Conservation (phyloP, 768 basidiomycete species). For the Vararia minispora region DNA sequence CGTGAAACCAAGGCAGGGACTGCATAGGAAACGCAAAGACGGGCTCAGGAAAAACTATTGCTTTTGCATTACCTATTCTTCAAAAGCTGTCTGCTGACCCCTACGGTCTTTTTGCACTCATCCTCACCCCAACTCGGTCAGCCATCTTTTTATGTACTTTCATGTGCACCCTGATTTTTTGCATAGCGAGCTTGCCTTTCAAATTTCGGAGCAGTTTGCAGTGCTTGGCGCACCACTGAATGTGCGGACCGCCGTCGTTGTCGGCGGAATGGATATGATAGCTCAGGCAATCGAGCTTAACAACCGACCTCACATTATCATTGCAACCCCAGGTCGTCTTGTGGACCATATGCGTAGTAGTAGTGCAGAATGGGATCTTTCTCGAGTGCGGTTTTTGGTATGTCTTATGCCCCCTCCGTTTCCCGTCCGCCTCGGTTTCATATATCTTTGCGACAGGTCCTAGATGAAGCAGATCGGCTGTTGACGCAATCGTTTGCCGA, state of each 20-base stretch:
- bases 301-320: slow-evolving; percentile 81
- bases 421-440: background rate
- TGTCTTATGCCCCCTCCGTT: slow-evolving; percentile 16
- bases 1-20: slow-evolving; percentile 84
- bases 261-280: slow-evolving; percentile 99
- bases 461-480: slow-evolving; percentile 95
- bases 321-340: slow-evolving; percentile 92
- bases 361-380: slow-evolving; percentile 72
- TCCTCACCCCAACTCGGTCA: slow-evolving; percentile 92
- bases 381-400: slow-evolving; percentile 78
- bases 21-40: slow-evolving; percentile 98
- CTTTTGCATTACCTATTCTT: slow-evolving; percentile 91
- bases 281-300: slow-evolving; percentile 79
- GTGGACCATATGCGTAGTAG: slow-evolving; percentile 81
- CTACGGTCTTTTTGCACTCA: slow-evolving; percentile 87
- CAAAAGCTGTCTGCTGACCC: slow-evolving; percentile 84
- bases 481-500: slow-evolving; percentile 82
- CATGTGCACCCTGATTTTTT: background rate
- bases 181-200: slow-evolving; percentile 89
- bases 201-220: slow-evolving; percentile 92
- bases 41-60: slow-evolving; percentile 95
- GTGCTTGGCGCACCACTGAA: slow-evolving; percentile 79
- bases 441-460: slow-evolving; percentile 38
- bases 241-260: slow-evolving; percentile 76
- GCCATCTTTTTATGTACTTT: slow-evolving; percentile 12